Evolutionary conservation across 2,329 filamentous ascomycete genomes (phyloP), one percentile per base, ranked within the genome.

Genomic region (Metarhizium album): DNA sequence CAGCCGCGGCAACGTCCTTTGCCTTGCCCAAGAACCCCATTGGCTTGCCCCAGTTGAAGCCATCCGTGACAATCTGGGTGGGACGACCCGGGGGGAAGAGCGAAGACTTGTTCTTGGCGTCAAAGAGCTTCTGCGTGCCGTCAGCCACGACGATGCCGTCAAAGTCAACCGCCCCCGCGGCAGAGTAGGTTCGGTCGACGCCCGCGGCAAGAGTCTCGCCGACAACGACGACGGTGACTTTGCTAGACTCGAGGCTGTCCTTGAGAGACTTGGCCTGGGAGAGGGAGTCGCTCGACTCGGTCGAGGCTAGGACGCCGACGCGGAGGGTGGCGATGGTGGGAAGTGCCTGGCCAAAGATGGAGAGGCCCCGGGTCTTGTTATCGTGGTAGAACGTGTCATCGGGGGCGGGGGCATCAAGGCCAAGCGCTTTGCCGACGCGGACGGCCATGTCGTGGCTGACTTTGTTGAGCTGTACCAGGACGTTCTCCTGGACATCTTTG

Each of bases 11-110:
- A 3, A 71, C 69, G 3, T 54, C 56, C 6, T 55, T 58, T 11
- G 58, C 66, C 0, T 65, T 66, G 13, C 81, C 83, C 1, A 86
- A 56, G 27, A 76, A 78, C 14, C 72, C 83, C 23, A 88, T 69
- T 0, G 85, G 81, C 72, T 89, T 89, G 3, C 83, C 84, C 71
- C 81, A 88, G 23, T 78, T 70, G 67, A 80, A 88, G 0, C 74
- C 78, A 59, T 83, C 78, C 16, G 72, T 62, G 18, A 87, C 63
- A 47, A 88, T 83, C 68, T 85, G 75, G 2, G 74, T 64, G 0
- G 84, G 85, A 0, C 83, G 73, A 1, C 79, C 79, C 2, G 75
- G 69, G 1, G 84, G 84, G 64, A 77, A 88, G 6, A 87, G 69
- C 0, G 79, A 71, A 3, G 75, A 78, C 22, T 63, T 63, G 18